phyloP scores from a whole-genome alignment of 371 early-diverging fungal species.

The Apophysomyces sp. region DNA sequence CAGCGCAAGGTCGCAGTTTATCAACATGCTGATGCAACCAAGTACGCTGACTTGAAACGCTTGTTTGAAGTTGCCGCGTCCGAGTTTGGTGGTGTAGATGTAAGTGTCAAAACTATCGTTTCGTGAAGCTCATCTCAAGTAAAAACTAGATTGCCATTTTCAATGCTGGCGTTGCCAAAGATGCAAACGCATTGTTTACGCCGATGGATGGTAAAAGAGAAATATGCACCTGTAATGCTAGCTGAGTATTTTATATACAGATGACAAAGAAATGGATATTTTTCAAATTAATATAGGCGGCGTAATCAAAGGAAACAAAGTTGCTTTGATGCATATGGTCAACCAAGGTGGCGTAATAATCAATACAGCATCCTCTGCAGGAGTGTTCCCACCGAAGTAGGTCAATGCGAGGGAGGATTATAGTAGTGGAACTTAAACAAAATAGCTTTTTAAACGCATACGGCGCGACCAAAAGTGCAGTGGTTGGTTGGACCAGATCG shows the following conservation, averaged over 20 bases:
- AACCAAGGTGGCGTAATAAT: constrained; percentile 32
- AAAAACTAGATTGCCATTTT: constrained; percentile 14
- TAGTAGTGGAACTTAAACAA: too few relatives aligned
- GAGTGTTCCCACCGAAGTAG: constrained; percentile 7
- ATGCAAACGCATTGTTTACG: constrained; percentile 21
- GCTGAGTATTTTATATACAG: neutral
- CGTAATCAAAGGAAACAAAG: constrained; percentile 46
- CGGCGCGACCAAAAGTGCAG: constrained; percentile 13
- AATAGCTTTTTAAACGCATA: neutral
- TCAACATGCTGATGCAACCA: constrained; percentile 59
- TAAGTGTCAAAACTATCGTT: constrained; percentile 39
- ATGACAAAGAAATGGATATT: constrained; percentile 18
- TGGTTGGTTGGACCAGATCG: constrained; percentile 22
- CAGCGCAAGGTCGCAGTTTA: constrained; percentile 29
- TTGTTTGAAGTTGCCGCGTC: constrained; percentile 45
- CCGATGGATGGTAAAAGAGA: constrained; percentile 24
- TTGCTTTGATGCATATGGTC: constrained; percentile 9
- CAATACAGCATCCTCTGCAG: constrained; percentile 22
- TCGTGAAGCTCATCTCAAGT: neutral
- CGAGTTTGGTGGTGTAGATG: constrained; percentile 59
- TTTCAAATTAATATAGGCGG: constrained; percentile 63
- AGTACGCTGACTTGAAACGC: constrained; percentile 31
- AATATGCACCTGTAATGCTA: constrained; percentile 18
- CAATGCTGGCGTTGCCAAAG: constrained; percentile 32
- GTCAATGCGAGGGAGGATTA: too few relatives aligned